Percentiles rank a stretch among this genome's conserved stretches.
phyloP scores from a whole-genome alignment of 495 filamentous ascomycete species.

The Penicillium steckii region DNA sequence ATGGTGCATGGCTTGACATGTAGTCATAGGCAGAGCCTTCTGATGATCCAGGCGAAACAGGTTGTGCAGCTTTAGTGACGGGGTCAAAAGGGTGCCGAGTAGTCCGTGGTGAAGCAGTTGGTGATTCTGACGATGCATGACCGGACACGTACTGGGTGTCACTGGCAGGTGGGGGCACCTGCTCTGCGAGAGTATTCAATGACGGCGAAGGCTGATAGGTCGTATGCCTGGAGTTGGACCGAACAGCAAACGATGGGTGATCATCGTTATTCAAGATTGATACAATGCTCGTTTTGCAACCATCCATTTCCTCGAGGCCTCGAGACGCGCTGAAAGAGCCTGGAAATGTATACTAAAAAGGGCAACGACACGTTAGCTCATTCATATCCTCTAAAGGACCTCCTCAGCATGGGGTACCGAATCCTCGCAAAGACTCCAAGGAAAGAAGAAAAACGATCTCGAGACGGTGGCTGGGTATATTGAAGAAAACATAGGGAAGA shows the following conservation, averaged over 20 bases:
- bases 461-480: neutral
- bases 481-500: neutral
- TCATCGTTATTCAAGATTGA: conserved; percentile 53
- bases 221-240: conserved; percentile 36
- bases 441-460: conserved; percentile 12
- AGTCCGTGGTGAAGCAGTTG: conserved; percentile 25
- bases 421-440: conserved; percentile 13
- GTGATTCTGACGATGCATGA: conserved; percentile 27
- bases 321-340: conserved; percentile 17
- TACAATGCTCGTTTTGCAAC: conserved; percentile 39
- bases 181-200: conserved; percentile 24
- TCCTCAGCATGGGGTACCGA: conserved; percentile 5
- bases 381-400: neutral
- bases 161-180: conserved; percentile 21
- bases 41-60: conserved; percentile 37
- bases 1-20: conserved; percentile 27
- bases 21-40: conserved; percentile 41
- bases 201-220: conserved; percentile 33
- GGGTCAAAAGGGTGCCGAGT: conserved; percentile 28
- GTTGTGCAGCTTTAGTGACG: conserved; percentile 29
- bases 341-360: conserved; percentile 23
- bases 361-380: conserved; percentile 10
- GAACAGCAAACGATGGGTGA: conserved; percentile 47
- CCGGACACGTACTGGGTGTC: conserved; percentile 22
- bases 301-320: conserved; percentile 31